A percentile compares a stretch with the other conserved stretches of the same genome.
These are phyloP conservation scores for Penicillium verhagenii DNA, from an alignment of 495 filamentous ascomycete genomes.

Conservation along the genomic window DNA sequence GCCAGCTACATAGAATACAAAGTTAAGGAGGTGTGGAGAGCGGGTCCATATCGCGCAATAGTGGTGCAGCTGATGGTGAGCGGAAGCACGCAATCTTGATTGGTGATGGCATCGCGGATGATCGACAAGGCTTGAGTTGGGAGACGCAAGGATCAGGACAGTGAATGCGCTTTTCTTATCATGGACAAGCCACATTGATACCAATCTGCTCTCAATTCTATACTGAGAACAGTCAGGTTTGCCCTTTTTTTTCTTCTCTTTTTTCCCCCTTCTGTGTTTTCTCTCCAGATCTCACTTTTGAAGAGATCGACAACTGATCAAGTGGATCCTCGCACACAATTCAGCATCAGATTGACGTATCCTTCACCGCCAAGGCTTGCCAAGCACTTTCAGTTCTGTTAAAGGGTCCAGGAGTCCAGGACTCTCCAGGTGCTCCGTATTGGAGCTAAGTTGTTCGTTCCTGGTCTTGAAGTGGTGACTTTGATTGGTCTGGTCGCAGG, in stretches of 20 bases:
- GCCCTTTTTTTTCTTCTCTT: too few species aligned
- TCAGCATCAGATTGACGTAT: constrained; percentile 10
- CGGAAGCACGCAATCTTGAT: constrained; percentile 24
- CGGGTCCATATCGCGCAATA: constrained; percentile 23
- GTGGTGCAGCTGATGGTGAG: constrained; percentile 9
- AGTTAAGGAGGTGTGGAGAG: constrained; percentile 4
- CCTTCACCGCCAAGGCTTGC: constrained; percentile 7
- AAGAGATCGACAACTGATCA: background rate
- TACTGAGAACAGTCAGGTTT: too few species aligned
- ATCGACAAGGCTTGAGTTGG: constrained; percentile 5
- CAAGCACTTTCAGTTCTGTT: background rate
- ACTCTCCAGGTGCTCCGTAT: background rate
- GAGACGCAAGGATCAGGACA: too few species aligned
- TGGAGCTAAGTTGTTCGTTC: too few species aligned
- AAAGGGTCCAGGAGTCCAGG: background rate
- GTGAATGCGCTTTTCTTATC: too few species aligned
- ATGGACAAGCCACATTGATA: background rate
- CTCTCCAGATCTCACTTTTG: too few species aligned
- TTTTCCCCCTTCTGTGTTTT: too few species aligned
- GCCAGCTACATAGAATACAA: background rate
- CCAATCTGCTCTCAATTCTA: background rate
- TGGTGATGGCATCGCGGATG: constrained; percentile 18
- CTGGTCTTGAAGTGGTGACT: background rate
- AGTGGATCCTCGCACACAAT: constrained; percentile 18
- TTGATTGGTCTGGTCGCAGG: background rate